Conservation (phyloP, 345 rosid genomes). For the Aquilaria yunnanensis region DNA sequence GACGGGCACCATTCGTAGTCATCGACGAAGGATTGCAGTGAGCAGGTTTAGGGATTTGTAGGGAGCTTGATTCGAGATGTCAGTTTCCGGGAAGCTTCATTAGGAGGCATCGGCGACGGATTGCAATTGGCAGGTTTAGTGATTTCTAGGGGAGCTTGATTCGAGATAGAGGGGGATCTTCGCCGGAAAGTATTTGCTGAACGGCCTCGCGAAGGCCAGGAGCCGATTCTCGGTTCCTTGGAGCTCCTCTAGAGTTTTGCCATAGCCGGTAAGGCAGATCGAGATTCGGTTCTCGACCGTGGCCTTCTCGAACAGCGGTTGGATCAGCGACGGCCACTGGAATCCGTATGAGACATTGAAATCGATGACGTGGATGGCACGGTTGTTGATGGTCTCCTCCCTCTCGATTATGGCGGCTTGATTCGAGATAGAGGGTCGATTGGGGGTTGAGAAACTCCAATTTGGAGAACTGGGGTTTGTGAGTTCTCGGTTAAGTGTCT, state of each 20-base stretch:
- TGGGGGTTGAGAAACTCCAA: too few relatives aligned
- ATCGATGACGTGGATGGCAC: slow-evolving; percentile 50
- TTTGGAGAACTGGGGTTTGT: too few relatives aligned
- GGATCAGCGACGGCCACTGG: slow-evolving; percentile 76
- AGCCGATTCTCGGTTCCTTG: slow-evolving; percentile 54
- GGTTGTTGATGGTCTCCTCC: slow-evolving; percentile 28
- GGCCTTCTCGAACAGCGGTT: slow-evolving; percentile 56
- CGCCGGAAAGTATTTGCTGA: slow-evolving; percentile 16
- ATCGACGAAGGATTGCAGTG: too few relatives aligned
- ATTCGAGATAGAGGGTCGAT: slow-evolving; percentile 11
- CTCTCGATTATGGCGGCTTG: slow-evolving; percentile 50
- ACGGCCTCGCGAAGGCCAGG: slow-evolving; percentile 44
- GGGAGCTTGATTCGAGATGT: too few relatives aligned
- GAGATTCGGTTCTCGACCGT: slow-evolving; percentile 25
- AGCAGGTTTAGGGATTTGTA: too few relatives aligned
- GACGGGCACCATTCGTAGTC: too few relatives aligned
- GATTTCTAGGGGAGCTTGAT: too few relatives aligned
- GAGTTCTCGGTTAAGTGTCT: too few relatives aligned
- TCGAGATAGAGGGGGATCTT: too few relatives aligned
- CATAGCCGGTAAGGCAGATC: slow-evolving; percentile 42
- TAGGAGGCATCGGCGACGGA: too few relatives aligned
- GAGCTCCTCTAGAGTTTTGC: slow-evolving; percentile 37
- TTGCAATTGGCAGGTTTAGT: too few relatives aligned
- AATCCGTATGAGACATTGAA: slow-evolving; percentile 56
- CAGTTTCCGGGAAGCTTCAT: too few relatives aligned